Conservation (phyloP, 305 asterid species). For the Fraxinus albicans region DNA sequence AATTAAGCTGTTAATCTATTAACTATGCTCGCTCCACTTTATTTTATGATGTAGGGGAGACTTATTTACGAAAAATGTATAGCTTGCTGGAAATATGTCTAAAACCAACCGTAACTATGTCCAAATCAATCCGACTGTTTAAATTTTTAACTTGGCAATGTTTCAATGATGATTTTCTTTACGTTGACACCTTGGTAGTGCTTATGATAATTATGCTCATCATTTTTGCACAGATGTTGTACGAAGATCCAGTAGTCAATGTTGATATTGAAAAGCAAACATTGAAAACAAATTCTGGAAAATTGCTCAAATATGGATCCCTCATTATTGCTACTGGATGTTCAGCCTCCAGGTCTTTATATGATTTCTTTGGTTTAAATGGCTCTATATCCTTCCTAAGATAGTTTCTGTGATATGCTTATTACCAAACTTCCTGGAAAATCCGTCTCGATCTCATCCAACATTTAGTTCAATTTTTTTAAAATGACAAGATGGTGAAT, state of each 20-base stretch:
- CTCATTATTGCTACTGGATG: conserved; percentile 53
- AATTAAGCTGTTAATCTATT: not conserved
- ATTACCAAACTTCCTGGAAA: not conserved
- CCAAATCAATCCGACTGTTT: not conserved
- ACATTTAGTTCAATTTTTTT: not conserved
- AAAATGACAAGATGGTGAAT: not conserved
- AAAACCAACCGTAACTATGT: not conserved
- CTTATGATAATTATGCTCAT: not conserved
- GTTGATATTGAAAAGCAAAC: conserved; percentile 46
- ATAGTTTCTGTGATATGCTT: not conserved
- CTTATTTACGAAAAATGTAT: not conserved
- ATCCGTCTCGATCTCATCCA: not conserved
- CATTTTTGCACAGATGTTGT: conserved; percentile 34
- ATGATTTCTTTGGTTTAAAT: conserved; percentile 5
- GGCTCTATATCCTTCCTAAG: not conserved
- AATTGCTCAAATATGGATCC: conserved; percentile 50
- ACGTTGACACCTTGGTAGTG: not conserved
- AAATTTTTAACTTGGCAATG: not conserved
- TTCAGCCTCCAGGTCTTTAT: conserved; percentile 41
- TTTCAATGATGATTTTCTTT: not conserved
- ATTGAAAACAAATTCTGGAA: conserved; percentile 48
- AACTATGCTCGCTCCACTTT: not conserved
- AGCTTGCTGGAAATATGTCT: not conserved
- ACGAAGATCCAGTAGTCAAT: conserved; percentile 50
- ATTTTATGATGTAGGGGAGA: not conserved